These are phyloP conservation scores for Marchantia paleacea DNA, from an alignment of 225 moss, liverwort and hornwort genomes.

Conservation along the genomic window DNA sequence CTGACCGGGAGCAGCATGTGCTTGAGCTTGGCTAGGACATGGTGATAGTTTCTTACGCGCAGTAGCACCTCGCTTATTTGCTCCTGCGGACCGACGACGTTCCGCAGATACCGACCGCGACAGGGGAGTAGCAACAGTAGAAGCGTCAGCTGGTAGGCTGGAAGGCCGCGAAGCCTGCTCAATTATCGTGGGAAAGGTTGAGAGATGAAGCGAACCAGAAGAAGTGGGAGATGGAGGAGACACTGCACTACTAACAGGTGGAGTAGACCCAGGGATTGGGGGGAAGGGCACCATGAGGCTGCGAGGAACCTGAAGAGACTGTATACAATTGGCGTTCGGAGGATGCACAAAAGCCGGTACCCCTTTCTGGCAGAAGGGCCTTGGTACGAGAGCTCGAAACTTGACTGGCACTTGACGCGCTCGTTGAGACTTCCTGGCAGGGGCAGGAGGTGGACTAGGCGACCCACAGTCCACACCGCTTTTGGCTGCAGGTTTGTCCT, in stretches of 20 bases:
- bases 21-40: background rate
- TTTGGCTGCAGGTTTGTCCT: background rate
- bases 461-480: background rate
- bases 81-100: background rate
- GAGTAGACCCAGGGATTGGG: background rate
- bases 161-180: background rate
- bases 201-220: background rate
- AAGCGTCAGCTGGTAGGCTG: background rate
- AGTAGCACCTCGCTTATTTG: background rate
- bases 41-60: background rate
- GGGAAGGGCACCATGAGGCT: background rate
- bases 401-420: slow-evolving; percentile 6
- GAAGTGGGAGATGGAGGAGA: background rate
- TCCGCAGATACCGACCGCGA: background rate
- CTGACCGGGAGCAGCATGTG: background rate
- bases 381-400: slow-evolving; percentile 13
- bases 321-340: slow-evolving; percentile 1
- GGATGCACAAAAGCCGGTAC: background rate
- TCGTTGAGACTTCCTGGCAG: slow-evolving; percentile 14
- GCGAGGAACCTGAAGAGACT: background rate
- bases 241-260: background rate
- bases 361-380: background rate
- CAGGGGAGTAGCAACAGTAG: background rate
- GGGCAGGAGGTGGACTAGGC: background rate
- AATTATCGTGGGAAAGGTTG: background rate